phyloP scores from a whole-genome alignment of 139 green algal genomes.

The Dunaliella primolecta region DNA sequence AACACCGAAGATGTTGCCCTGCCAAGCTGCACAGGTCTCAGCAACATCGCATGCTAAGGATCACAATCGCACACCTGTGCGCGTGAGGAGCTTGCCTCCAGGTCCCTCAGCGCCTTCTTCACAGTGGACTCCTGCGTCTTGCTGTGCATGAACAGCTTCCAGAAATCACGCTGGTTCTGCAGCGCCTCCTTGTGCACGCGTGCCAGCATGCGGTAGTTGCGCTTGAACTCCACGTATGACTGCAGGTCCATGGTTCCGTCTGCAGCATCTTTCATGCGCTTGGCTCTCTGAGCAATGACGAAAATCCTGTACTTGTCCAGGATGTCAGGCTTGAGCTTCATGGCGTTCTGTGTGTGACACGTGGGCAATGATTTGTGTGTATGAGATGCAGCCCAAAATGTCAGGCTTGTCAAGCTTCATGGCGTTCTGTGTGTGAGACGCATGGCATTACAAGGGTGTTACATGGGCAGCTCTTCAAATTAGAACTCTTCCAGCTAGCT shows the following conservation, averaged over 20 bases:
- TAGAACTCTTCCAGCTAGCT: too few species aligned
- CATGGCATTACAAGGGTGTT: too few species aligned
- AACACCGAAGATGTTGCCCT: too few species aligned
- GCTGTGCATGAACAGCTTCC: slow-evolving; percentile 13
- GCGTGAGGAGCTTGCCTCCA: neutral
- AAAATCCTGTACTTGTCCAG: slow-evolving; percentile 36
- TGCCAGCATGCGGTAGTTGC: slow-evolving; percentile 22
- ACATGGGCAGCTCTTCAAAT: too few species aligned
- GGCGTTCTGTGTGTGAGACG: slow-evolving; percentile 23
- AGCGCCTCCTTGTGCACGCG: slow-evolving; percentile 29
- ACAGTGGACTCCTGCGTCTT: neutral
- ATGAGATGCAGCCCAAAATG: too few species aligned
- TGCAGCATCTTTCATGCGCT: slow-evolving; percentile 26
- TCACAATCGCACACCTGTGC: neutral
- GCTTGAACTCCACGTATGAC: slow-evolving; percentile 34
- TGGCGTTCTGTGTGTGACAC: slow-evolving; percentile 21
- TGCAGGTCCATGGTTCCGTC: slow-evolving; percentile 33
- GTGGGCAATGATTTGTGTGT: too few species aligned
- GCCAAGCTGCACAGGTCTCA: too few species aligned
- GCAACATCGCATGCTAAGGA: too few species aligned
- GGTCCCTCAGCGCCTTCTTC: slow-evolving; percentile 7
- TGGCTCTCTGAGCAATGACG: slow-evolving; percentile 22
- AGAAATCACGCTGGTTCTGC: slow-evolving; percentile 15
- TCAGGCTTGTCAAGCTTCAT: slow-evolving; percentile 25
- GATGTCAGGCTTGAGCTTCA: slow-evolving; percentile 27